Base-by-base conservation (phyloP, 1,284 basidiomycete species). In the Pseudozyma flocculosa region DNA sequence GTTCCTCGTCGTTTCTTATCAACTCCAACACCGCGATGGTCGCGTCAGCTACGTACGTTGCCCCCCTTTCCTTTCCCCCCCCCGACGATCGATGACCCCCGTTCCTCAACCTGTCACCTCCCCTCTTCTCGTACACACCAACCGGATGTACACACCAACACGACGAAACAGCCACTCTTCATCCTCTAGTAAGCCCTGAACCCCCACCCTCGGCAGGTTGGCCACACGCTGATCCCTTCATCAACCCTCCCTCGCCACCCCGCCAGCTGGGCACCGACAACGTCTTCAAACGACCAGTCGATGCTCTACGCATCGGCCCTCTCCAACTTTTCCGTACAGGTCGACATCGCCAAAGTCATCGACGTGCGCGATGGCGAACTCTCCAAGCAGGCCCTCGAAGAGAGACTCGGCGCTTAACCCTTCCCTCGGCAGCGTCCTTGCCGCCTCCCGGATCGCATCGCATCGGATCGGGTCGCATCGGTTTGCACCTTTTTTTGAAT, bases 1-100 rank as follows among this genome's bases (percentile, higher is more conserved):
- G 67, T 95, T 91, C 76, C 85, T 95, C 42, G 78, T 96, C 19
- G 80, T 89, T 26, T 90, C 89, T 15, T 89, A 93, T 72, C 87
- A 90, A 72, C 83, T 92, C 21, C 83, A 83, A 40, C 90, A 94
- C 78, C 78, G 76, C 5, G 93, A 96, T 71, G 92, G 92, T 3
- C 83, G 93, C 34, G 86, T 83, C 56, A 92, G 89, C 1, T 92
- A 87, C 72, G 72, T 75, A 54, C 47, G 72, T 63, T 2, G 15
- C 23, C 7, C 40, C 40, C 34, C 17, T 34, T 32, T 26, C 23
- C 45, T n/a, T 30, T 22, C 10, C 18, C 2, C n/a, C 23, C 11
- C n/a, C 23, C 18, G 30, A 34, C 29, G 45, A 47, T 3, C n/a
- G n/a, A n/a, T n/a, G n/a, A n/a, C n/a, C n/a, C 17, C 10, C 10